Conservation (phyloP, 2,329 filamentous ascomycete genomes). For the Xylariaceae sp. region DNA sequence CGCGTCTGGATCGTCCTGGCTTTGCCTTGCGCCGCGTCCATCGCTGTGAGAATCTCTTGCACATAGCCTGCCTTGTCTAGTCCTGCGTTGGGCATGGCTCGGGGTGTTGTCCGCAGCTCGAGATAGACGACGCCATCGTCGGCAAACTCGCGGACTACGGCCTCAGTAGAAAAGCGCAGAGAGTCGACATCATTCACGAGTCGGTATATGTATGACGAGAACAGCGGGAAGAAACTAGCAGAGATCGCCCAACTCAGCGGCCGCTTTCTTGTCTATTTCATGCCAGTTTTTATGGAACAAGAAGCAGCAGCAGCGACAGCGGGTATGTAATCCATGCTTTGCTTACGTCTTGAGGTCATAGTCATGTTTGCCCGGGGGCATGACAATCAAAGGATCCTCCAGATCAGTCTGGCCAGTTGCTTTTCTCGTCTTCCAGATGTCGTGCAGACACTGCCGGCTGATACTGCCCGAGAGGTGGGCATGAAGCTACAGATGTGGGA, state of each 20-base stretch:
- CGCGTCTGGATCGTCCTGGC: constrained; percentile 50
- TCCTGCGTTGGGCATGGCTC: constrained; percentile 50
- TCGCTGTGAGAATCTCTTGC: constrained; percentile 59
- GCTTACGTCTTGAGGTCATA: constrained; percentile 65
- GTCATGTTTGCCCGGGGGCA: constrained; percentile 68
- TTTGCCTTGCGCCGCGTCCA: constrained; percentile 37
- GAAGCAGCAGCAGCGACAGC: background rate
- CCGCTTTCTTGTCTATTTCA: background rate
- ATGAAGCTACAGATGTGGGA: constrained; percentile 70
- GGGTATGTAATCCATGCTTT: too few species aligned
- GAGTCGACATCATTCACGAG: constrained; percentile 62
- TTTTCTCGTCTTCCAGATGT: constrained; percentile 65
- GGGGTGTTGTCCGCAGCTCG: constrained; percentile 76
- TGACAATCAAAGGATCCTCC: constrained; percentile 64
- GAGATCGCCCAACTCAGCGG: background rate
- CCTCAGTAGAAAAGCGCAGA: constrained; percentile 58
- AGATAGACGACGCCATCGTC: constrained; percentile 73
- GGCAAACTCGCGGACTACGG: constrained; percentile 64
- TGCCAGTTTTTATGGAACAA: background rate
- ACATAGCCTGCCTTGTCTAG: constrained; percentile 64
- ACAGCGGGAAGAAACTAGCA: constrained; percentile 69
- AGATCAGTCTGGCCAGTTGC: constrained; percentile 49
- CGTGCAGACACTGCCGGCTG: constrained; percentile 65
- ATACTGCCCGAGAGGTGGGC: constrained; percentile 79
- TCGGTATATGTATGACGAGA: constrained; percentile 74